Evolutionary conservation across 2,329 filamentous ascomycete species (phyloP), one percentile per base, ranked within the genome.

Genomic region (Ascochyta koolunga): DNA sequence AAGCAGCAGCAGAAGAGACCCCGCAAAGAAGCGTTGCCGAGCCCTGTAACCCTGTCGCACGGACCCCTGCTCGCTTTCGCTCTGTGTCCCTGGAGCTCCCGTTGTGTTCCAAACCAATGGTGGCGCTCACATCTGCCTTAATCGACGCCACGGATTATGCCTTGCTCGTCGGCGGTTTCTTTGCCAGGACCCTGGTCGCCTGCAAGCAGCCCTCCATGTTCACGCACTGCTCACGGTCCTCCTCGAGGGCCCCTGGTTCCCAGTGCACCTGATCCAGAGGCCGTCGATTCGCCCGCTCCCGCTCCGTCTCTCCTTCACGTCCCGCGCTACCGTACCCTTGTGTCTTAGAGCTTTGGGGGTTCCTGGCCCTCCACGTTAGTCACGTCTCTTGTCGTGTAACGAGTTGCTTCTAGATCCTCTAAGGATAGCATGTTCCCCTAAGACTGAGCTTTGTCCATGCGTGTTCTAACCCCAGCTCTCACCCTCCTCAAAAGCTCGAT

Each of bases 21-120:
- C 73, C 73, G 72, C 73, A 76, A 74, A 50, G 63, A 74, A 74
- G 71, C 72, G 72, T 75, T 75, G 73, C 73, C 71, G 72, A 76
- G 70, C 70, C 47, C 51, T 54, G 55, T 45, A 56, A 54, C 58
- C 67, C 64, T 74, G 68, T 67, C 64, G 45, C 32, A 44, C 24
- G n/a, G 44, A 68, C 60, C 68, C 68, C 63, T 69, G 69, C 45
- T 36, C 40, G 54, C 31, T 47, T 37, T 56, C 50, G 62, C 63
- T 62, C 65, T 67, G 59, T 68, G 69, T 68, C 70, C 73, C 70
- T 72, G 71, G 65, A 64, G 60, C 62, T 74, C 70, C 71, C 71
- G 70, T 68, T 68, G 61, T 66, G 66, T 65, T 65, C 67, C 66
- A 68, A 56, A 62, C 73, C 73, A 76, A 72, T 72, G 68, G 70